phyloP scores from a whole-genome alignment of 352 stramenopile species.

The Phytophthora sp. region DNA sequence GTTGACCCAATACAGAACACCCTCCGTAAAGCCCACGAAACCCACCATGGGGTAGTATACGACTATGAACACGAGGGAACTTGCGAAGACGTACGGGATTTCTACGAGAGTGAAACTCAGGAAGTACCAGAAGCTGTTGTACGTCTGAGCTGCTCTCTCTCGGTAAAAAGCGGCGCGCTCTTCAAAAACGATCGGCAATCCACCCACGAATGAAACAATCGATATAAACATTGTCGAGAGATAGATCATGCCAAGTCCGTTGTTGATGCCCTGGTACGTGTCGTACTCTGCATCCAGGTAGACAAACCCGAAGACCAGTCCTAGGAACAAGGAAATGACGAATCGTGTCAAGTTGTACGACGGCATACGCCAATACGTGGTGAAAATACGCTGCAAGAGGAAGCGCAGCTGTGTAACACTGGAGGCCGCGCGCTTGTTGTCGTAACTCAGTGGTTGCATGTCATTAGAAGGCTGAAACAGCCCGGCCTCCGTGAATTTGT shows the following conservation, averaged over 20 bases:
- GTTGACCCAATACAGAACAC: conserved; percentile 33
- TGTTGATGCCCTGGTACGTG: conserved; percentile 26
- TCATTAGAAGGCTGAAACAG: neutral
- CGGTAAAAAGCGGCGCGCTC: neutral
- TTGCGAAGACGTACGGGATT: neutral
- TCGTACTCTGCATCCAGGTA: conserved; percentile 26
- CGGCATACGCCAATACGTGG: conserved; percentile 74
- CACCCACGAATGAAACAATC: neutral
- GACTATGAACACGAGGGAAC: neutral
- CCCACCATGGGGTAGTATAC: conserved; percentile 39
- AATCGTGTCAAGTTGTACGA: conserved; percentile 75
- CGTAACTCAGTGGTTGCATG: neutral
- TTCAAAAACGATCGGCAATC: neutral
- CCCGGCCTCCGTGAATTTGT: neutral
- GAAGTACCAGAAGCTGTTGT: conserved; percentile 5
- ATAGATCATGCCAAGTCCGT: conserved; percentile 27
- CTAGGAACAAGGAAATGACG: neutral
- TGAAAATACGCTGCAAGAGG: conserved; percentile 1
- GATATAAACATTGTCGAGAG: neutral
- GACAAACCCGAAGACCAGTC: conserved; percentile 30
- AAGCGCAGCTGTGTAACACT: neutral
- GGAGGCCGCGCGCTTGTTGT: neutral
- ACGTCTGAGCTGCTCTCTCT: neutral
- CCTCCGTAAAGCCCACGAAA: conserved; percentile 33
- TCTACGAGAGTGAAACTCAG: neutral